A percentile compares a stretch with the other conserved stretches of the same genome.
Conservation (phyloP, 805 yeast genomes). For the Lachancea mirantina region DNA sequence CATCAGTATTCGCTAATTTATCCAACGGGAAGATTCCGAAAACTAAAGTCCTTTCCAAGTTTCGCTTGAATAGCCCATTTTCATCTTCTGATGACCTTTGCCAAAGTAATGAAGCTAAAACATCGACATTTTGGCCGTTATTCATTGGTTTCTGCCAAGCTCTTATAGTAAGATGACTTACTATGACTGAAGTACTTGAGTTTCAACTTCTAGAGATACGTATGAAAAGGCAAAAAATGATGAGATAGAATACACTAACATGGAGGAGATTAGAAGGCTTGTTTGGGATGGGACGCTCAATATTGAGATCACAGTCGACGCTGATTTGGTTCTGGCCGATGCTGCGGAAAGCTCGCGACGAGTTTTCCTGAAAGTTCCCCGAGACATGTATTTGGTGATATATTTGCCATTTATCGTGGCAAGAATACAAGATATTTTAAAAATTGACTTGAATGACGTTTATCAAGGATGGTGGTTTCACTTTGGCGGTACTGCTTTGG, state of each 20-base stretch:
- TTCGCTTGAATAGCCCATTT: too few species aligned
- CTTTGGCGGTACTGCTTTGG: slow-evolving; percentile 52
- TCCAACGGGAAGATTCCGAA: slow-evolving; percentile 28
- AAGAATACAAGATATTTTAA: slow-evolving; percentile 34
- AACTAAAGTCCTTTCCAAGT: slow-evolving; percentile 17
- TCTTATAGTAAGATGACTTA: too few species aligned
- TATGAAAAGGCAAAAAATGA: too few species aligned
- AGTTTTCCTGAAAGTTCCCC: slow-evolving; percentile 24
- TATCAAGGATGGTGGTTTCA: slow-evolving; percentile 55
- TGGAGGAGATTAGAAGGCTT: slow-evolving; percentile 31
- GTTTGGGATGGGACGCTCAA: slow-evolving; percentile 53
- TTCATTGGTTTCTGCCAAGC: background rate
- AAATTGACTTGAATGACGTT: slow-evolving; percentile 21
- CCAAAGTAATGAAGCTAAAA: too few species aligned
- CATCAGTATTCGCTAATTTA: slow-evolving; percentile 9
- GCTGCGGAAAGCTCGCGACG: slow-evolving; percentile 10
- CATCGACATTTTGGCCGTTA: background rate
- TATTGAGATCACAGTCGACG: slow-evolving; percentile 32
- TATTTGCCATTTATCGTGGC: slow-evolving; percentile 33
- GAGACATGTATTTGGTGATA: slow-evolving; percentile 50
- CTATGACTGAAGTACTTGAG: too few species aligned
- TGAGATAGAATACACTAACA: too few species aligned
- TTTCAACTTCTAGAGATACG: too few species aligned
- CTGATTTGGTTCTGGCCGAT: slow-evolving; percentile 9
- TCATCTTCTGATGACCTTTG: slow-evolving; percentile 16